Conservation (phyloP, 78 protist species). For the Dictyostelium capitatum region DNA sequence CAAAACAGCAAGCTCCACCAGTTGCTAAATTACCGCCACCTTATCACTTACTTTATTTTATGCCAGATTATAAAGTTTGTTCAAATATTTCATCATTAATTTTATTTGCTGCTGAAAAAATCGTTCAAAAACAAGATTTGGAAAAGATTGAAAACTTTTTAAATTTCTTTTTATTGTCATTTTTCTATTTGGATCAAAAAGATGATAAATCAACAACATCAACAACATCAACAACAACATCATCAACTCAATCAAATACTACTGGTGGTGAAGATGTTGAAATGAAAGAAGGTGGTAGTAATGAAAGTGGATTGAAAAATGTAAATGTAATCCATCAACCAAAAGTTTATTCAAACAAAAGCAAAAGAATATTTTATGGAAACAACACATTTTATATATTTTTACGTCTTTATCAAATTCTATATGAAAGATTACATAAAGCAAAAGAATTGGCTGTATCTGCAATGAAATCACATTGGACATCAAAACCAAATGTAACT, state of each 20-base stretch:
- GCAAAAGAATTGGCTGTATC: conserved; percentile 80
- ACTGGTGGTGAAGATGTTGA: conserved; percentile 39
- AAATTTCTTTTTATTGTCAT: conserved; percentile 69
- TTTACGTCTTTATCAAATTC: conserved; percentile 64
- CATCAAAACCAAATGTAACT: conserved; percentile 66
- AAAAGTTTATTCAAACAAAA: conserved; percentile 32
- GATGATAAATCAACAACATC: conserved; percentile 12
- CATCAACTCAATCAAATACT: not conserved
- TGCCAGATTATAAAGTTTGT: conserved; percentile 71
- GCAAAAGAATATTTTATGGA: conserved; percentile 68
- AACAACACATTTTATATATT: conserved; percentile 81
- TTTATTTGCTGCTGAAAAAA: conserved; percentile 71
- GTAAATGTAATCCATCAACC: conserved; percentile 38
- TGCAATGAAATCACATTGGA: conserved; percentile 67
- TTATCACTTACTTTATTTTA: conserved; percentile 43
- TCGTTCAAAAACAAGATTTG: conserved; percentile 45
- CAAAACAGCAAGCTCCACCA: not conserved
- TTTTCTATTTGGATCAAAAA: conserved; percentile 46
- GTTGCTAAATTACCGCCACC: conserved; percentile 43
- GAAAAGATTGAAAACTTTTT: conserved; percentile 80
- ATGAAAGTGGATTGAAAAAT: not conserved
- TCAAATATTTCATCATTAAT: conserved; percentile 43
- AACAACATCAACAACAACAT: not conserved
- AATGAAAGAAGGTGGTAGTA: conserved; percentile 39
- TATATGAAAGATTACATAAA: conserved; percentile 78